Percentiles rank a stretch among this genome's conserved stretches.
These are phyloP conservation scores for Choricystis sp. DNA, from an alignment of 139 green algal genomes.

Conservation along the genomic window DNA sequence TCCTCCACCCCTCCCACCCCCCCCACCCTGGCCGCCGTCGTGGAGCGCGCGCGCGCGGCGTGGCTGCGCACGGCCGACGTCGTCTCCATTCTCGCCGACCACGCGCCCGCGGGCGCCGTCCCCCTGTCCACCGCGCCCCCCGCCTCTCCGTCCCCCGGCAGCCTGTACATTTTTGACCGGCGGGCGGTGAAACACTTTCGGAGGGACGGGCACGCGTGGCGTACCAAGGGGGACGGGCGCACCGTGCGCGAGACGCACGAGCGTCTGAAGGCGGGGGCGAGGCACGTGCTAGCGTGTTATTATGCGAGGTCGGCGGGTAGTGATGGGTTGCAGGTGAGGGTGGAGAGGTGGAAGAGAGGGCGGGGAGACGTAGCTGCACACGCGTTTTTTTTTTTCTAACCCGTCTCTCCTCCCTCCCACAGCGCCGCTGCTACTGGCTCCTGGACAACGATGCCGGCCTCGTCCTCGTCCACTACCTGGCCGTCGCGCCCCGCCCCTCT, in stretches of 20 bases:
- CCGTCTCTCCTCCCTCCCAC: too few species aligned
- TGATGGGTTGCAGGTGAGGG: too few species aligned
- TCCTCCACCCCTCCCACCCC: neutral
- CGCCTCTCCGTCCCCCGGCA: neutral
- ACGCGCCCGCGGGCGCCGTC: neutral
- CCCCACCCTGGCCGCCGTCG: neutral
- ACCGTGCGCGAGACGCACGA: conserved; percentile 41
- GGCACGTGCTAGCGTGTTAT: too few species aligned
- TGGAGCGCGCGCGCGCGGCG: neutral
- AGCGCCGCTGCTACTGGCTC: neutral
- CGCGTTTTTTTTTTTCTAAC: too few species aligned
- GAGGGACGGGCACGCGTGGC: conserved; percentile 37
- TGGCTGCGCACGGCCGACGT: conserved; percentile 5
- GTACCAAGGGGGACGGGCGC: conserved; percentile 44
- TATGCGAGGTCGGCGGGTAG: too few species aligned
- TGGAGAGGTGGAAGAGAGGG: too few species aligned
- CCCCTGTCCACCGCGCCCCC: neutral
- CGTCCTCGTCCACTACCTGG: neutral
- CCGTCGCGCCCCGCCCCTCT: too few species aligned
- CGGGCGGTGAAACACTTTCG: conserved; percentile 29
- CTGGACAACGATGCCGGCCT: neutral
- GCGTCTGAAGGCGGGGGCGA: conserved; percentile 26
- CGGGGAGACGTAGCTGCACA: too few species aligned
- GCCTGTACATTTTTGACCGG: conserved; percentile 32
- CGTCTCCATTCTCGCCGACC: neutral